phyloP scores from a whole-genome alignment of 805 yeast species.

The Candida taoyuanica region DNA sequence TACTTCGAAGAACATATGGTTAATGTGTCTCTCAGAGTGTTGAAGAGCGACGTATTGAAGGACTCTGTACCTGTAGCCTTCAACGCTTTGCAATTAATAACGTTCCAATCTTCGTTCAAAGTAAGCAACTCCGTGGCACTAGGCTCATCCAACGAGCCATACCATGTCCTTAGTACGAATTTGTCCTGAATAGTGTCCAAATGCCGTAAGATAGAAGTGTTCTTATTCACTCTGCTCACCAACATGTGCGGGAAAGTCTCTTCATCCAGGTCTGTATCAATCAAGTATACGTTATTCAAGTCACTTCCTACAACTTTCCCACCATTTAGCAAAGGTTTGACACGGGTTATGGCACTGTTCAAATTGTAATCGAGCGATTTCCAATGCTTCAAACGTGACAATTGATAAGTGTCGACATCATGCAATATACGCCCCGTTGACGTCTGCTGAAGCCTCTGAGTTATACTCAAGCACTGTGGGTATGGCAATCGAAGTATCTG shows the following conservation, averaged over 20 bases:
- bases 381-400: not conserved
- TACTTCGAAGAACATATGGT: conserved; percentile 9
- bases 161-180: conserved; percentile 18
- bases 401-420: not conserved
- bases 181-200: not conserved
- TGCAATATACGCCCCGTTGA: not conserved
- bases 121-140: conserved; percentile 13
- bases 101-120: conserved; percentile 7
- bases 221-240: conserved; percentile 12
- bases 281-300: conserved; percentile 7
- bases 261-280: conserved; percentile 1
- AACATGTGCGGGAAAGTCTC: conserved; percentile 2
- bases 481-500: conserved; percentile 5
- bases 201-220: conserved; percentile 11
- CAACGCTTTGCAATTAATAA: not conserved
- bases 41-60: conserved; percentile 13
- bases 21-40: not conserved
- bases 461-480: conserved; percentile 1
- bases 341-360: not conserved
- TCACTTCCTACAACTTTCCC: conserved; percentile 7
- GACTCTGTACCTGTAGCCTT: conserved; percentile 3
- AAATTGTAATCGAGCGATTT: not conserved
- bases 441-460: not conserved
- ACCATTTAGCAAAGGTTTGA: not conserved
- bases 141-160: conserved; percentile 21